Base-by-base conservation (phyloP, 164 flowering plant species). In the Amborella trichopoda region DNA sequence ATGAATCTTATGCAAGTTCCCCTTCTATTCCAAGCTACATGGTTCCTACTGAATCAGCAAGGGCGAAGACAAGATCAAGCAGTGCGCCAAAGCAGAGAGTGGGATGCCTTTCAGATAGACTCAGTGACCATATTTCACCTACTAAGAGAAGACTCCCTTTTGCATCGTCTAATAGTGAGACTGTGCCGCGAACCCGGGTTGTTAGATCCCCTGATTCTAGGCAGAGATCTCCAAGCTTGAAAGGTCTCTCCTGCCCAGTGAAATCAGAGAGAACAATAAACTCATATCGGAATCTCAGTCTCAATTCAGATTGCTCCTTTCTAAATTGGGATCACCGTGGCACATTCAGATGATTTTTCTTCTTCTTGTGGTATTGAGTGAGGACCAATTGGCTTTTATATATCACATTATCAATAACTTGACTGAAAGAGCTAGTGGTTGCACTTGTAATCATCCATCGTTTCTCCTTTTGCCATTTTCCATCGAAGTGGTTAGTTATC, bases 31-130 rank as follows among this genome's bases (percentile, higher is more conserved):
- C 85, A 18, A 56, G 76, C 49, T 88, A 79, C 59, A 88, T 83
- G 96, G 74, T 80, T 6, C 57, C 73, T 5, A 83, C 94, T 5
- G 74, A 77, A 62, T 83, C 94, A 16, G 72, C 80, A 14, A 78
- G 68, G 66, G 85, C 85, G 17, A 87, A 71, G 62, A 50, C 60
- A 22, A 68, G 96, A 64, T 79, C 94, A 0, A 50, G 59, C 44
- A 87, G 96, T 69, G 74, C 71, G 12, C 85, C 90, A 30, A 83
- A 59, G 59, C 90, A 75, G 56, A 62, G 81, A n/a, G 24, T 51
- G n/a, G n/a, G n/a, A 13, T 61, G 62, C 23, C 43, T 52, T 27
- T n/a, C 37, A 22, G 87, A 71, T 25, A 16, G 49, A 8, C 60
- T 38, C 43, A 59, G 61, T 38, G 73, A 68, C 40, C 59, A 50